Evolutionary conservation across 768 basidiomycete genomes (phyloP), one percentile per base, ranked within the genome.

Genomic region (Suillus luteus): DNA sequence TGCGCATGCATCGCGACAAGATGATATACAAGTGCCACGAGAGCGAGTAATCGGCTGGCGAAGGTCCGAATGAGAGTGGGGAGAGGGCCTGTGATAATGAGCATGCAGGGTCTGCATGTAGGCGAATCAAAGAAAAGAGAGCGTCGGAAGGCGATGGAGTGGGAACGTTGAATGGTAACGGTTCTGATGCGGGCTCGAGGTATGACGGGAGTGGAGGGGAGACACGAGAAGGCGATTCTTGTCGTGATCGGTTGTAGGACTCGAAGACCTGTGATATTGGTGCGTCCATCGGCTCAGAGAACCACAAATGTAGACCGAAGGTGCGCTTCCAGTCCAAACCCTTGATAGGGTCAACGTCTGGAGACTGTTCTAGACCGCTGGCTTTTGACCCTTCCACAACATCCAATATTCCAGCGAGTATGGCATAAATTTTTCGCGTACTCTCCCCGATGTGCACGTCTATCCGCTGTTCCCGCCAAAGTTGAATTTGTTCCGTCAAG

Each of bases 21-120:
- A 99, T 79, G 61, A 95, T 85, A 74, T 96, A 98, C 40, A 98
- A 71, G 76, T 98, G 95, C 96, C 96, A 99, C 8, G 92, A 83
- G 62, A 97, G 78, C 24, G 93, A 86, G 72, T 86, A 89, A 73
- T 96, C 95, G n/a, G 86, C 75, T 0, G 90, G 89, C 7, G 87
- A 89, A 2, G 90, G 77, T 1, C 87, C 84, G 67, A 91, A 93
- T 27, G 92, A 92, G 9, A 88, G 78, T 0, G 95, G 90, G 12
- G 83, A 77, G 10, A 96, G 85, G 3, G 88, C 81, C 43, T 81
- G 87, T 60, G 84, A 96, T 60, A 85, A 83, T 49, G 85, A 91
- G 68, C 82, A 85, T 11, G 86, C 82, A 2, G 89, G 88, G 61
- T 93, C 88, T 11, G 91, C 84, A 73, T 87, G 82, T 51, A 98